Percentiles rank a stretch among this genome's conserved stretches.
Evolutionary conservation across 2,329 filamentous ascomycete genomes (phyloP).

Genomic region (Dichotomopilus funicola): DNA sequence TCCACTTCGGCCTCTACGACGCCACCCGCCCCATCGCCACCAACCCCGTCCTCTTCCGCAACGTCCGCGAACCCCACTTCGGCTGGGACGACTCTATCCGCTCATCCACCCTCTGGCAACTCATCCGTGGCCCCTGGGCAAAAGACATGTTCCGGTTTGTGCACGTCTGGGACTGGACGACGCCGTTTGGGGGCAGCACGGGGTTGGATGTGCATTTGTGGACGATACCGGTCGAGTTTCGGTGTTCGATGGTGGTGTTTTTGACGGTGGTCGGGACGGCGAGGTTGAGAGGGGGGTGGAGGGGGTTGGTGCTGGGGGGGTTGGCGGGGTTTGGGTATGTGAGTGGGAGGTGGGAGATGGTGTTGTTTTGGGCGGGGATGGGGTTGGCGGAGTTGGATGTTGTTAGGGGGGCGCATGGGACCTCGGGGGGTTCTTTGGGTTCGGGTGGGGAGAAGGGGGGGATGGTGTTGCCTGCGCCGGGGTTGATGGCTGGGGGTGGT

Average conservation of each 20-base stretch:
- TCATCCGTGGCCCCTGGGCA: constrained; percentile 33
- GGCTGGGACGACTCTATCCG: no score
- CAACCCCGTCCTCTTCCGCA: constrained; percentile 39
- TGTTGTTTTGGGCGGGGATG: constrained; percentile 50
- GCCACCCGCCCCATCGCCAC: constrained; percentile 40
- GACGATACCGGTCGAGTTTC: constrained; percentile 57
- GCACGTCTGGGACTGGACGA: constrained; percentile 44
- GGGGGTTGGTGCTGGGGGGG: constrained; percentile 37
- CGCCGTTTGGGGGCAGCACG: constrained; percentile 41
- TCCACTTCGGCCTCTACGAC: constrained; percentile 43
- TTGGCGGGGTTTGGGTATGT: constrained; percentile 41
- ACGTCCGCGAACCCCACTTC: constrained; percentile 43
- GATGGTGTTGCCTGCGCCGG: not conserved
- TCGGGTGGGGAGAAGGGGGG: no score
- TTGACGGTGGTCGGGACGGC: constrained; percentile 45
- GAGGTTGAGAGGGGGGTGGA: constrained; percentile 36
- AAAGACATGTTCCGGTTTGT: constrained; percentile 44
- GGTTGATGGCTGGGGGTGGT: not conserved
- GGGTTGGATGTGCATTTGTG: constrained; percentile 54
- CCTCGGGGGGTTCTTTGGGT: no score
- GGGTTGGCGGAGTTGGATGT: constrained; percentile 49
- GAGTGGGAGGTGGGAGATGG: constrained; percentile 47
- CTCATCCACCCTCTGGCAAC: no score
- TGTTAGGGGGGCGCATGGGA: constrained; percentile 38
- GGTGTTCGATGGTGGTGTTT: constrained; percentile 52